Conservation (phyloP, 129 eudicot genomes). For the Arctium lappa region DNA sequence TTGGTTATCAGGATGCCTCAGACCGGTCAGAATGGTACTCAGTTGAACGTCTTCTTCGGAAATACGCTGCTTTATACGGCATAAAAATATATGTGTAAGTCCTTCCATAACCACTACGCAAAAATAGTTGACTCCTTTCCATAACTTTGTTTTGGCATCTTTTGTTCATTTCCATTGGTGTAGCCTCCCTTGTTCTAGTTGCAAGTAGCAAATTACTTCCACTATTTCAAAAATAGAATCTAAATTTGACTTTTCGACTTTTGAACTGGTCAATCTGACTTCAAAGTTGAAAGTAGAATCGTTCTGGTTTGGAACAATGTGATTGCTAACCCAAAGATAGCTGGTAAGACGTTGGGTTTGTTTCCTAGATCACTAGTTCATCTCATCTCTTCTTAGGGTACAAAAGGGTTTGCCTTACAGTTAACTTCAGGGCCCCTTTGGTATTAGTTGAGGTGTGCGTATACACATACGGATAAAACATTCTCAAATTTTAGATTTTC, state of each 20-base stretch:
- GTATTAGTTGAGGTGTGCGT: too few relatives aligned
- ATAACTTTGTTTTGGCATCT: neutral
- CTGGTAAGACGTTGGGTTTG: too few relatives aligned
- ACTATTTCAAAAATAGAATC: neutral
- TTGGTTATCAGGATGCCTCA: constrained; percentile 75
- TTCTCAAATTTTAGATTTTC: too few relatives aligned
- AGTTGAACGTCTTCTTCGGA: constrained; percentile 82
- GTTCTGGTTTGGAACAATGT: neutral
- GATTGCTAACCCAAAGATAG: neutral
- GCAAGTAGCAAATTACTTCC: neutral
- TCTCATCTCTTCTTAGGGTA: too few relatives aligned
- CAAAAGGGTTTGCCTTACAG: too few relatives aligned
- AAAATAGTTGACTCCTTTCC: neutral
- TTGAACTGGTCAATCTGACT: neutral
- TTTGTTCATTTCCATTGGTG: neutral
- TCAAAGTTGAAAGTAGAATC: neutral
- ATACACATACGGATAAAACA: neutral
- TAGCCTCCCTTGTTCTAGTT: neutral
- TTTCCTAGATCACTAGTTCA: too few relatives aligned
- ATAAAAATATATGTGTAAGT: constrained; percentile 83
- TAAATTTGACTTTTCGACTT: neutral
- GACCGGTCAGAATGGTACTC: constrained; percentile 92
- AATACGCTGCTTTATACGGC: constrained; percentile 75
- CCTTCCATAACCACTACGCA: constrained; percentile 21
- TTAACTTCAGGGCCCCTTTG: too few relatives aligned